A percentile compares a stretch with the other conserved stretches of the same genome.
Conservation (phyloP, 768 basidiomycete genomes). For the Tricholoma terreum region DNA sequence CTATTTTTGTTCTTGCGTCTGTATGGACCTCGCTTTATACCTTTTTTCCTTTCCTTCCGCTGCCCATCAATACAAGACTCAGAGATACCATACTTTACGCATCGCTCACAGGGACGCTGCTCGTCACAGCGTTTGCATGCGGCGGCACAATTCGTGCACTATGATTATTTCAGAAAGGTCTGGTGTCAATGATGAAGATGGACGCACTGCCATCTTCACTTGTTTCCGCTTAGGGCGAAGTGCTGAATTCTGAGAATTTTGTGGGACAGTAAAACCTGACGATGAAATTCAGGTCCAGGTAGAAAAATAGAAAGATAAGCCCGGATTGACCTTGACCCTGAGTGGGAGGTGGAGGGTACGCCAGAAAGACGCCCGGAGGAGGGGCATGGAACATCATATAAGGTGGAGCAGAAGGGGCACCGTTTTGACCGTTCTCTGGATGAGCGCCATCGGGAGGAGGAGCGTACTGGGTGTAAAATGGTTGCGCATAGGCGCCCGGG, state of each 20-base stretch:
- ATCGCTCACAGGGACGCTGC: constrained; percentile 84
- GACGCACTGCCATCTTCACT: constrained; percentile 77
- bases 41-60: constrained; percentile 90
- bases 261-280: constrained; percentile 16
- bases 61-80: constrained; percentile 83
- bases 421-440: constrained; percentile 31
- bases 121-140: constrained; percentile 92
- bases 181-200: background rate
- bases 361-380: constrained; percentile 41
- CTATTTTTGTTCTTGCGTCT: constrained; percentile 52
- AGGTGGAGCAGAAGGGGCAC: constrained; percentile 28
- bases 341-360: constrained; percentile 30
- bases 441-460: constrained; percentile 38
- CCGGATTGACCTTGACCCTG: constrained; percentile 34
- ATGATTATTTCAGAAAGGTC: background rate
- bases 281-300: background rate
- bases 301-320: constrained; percentile 2
- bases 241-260: constrained; percentile 24
- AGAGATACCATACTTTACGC: constrained; percentile 81
- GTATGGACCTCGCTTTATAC: constrained; percentile 86
- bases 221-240: constrained; percentile 73
- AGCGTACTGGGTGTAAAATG: constrained; percentile 41
- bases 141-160: constrained; percentile 84
- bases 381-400: constrained; percentile 43
- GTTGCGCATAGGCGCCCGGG: constrained; percentile 33